Evolutionary conservation across 345 rosid species (phyloP), one percentile per base, ranked within the genome.

Genomic region (Euphorbia tirucalli): DNA sequence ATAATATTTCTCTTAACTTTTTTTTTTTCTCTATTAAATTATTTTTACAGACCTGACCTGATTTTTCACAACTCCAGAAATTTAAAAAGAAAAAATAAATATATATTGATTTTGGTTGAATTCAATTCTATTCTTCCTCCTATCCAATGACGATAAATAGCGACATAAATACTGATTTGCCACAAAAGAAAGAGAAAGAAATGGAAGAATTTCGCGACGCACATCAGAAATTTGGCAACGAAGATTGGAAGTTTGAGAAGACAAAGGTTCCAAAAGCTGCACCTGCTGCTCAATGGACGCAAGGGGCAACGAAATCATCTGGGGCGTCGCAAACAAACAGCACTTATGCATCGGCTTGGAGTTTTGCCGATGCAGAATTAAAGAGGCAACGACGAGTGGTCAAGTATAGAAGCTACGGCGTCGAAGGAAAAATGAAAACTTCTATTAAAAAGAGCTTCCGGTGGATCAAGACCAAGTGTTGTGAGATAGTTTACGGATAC

Each of bases 381-480:
- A 85, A 81, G 80, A 80, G 87, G 30, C 84, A 81, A 19, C 75
- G 66, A 14, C 75, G 88, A 25, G 73, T 87, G 24, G 77, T 72
- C 0, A 81, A 65, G 75, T 85, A 87, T 74, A 81, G 77, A 62
- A 44, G 82, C 0, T 87, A 83, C 0, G 78, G 78, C 0, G 75
- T 75, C 0, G 87, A 81, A 71, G 76, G 83, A 5, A 56, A 67
- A 28, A 19, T 84, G 52, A 84, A 77, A 49, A 43, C 69, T 5
- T 78, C 87, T 8, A 35, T 87, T 0, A 70, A 70, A 43, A 66
- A 24, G 8, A 74, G 88, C 15, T n/a, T 79, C 11, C 79, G 78
- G 0, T 83, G 91, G 87, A 61, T 83, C 58, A 87, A 83, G 81
- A 75, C 65, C 75, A 86, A 80, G 78, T 86, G 74, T 37, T 31